These are phyloP conservation scores for Skeletonema marinoi DNA, from an alignment of 108 stramenopile genomes.

Conservation along the genomic window DNA sequence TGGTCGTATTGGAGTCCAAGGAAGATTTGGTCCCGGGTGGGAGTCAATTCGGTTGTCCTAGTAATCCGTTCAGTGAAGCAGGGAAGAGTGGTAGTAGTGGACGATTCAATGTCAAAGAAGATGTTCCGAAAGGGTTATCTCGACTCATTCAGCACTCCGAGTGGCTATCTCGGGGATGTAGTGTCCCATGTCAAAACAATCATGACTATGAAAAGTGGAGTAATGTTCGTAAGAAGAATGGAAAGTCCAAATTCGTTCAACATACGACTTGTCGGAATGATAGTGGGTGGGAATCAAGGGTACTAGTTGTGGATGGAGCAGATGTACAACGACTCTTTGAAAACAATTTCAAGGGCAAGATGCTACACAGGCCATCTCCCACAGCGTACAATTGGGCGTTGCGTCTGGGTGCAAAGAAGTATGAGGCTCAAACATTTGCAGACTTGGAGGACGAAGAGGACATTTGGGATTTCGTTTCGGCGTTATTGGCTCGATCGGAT, in stretches of 20 bases:
- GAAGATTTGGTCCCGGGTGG: conserved; percentile 9
- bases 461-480: conserved; percentile 3
- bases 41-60: conserved; percentile 35
- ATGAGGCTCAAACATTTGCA: conserved; percentile 9
- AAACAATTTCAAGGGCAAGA: conserved; percentile 2
- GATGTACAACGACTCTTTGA: conserved; percentile 5
- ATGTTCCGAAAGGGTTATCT: conserved; percentile 27
- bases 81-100: not conserved
- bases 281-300: conserved; percentile 1
- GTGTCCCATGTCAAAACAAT: conserved; percentile 9
- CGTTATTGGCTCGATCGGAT: conserved; percentile 3
- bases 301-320: not conserved
- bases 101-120: not conserved
- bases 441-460: not conserved
- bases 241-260: not conserved
- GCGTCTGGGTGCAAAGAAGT: conserved; percentile 8
- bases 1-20: conserved; percentile 29
- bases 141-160: conserved; percentile 15
- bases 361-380: not conserved
- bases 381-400: conserved; percentile 1
- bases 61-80: conserved; percentile 7
- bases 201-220: conserved; percentile 15
- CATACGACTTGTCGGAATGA: conserved; percentile 2
- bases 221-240: conserved; percentile 1
- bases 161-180: conserved; percentile 19